A percentile compares a stretch with the other conserved stretches of the same genome.
Evolutionary conservation across 495 filamentous ascomycete species (phyloP).

Genomic region (Barbatosphaeria neglecta): DNA sequence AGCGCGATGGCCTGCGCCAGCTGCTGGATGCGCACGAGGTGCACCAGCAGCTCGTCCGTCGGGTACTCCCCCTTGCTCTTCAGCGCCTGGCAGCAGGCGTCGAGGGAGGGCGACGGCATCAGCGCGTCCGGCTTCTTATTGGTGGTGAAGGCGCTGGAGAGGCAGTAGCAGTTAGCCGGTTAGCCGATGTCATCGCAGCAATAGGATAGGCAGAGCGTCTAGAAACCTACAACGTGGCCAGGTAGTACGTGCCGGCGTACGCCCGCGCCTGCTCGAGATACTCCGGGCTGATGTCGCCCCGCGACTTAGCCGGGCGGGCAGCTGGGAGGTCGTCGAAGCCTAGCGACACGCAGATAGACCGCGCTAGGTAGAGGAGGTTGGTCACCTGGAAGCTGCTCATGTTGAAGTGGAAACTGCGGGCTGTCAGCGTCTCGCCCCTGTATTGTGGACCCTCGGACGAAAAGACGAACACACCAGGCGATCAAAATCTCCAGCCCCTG

Average conservation of each 20-base stretch:
- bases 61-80: conserved; percentile 9
- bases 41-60: conserved; percentile 13
- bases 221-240: conserved; percentile 17
- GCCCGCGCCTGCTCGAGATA: conserved; percentile 17
- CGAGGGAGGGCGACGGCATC: conserved; percentile 14
- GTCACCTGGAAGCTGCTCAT: conserved; percentile 17
- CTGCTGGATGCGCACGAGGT: conserved; percentile 15
- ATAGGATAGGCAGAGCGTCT: no score
- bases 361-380: conserved; percentile 17
- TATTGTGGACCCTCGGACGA: no score
- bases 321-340: conserved; percentile 7
- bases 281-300: background rate
- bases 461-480: conserved; percentile 11
- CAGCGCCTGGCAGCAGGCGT: conserved; percentile 11
- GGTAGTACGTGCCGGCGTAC: conserved; percentile 19
- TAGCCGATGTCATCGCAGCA: no score
- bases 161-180: no score
- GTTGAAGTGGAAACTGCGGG: conserved; percentile 14
- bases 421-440: background rate
- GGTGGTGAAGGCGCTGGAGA: conserved; percentile 17
- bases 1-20: conserved; percentile 15
- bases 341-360: conserved; percentile 12
- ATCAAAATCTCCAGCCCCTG: conserved; percentile 17
- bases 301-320: no score
- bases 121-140: conserved; percentile 20